phyloP scores from a whole-genome alignment of 2,329 filamentous ascomycete genomes.

The Shiraia bambusicola region DNA sequence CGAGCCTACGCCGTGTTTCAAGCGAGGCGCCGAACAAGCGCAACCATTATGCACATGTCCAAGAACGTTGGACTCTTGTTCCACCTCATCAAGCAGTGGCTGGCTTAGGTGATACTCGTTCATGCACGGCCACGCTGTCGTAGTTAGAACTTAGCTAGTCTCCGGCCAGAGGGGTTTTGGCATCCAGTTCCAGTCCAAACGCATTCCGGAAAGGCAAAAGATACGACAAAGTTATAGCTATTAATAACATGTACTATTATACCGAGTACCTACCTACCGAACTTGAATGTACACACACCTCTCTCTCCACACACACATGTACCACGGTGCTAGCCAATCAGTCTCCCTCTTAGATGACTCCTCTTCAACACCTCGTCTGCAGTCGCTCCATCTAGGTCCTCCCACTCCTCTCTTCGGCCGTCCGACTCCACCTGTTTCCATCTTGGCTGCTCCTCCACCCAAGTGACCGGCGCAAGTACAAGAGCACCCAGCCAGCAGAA shows the following conservation, averaged over 20 bases:
- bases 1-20: constrained; percentile 10
- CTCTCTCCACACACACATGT: background rate
- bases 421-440: constrained; percentile 14
- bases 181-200: no score
- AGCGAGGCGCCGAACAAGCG: constrained; percentile 2
- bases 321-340: constrained; percentile 7
- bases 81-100: constrained; percentile 3
- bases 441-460: constrained; percentile 20
- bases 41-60: constrained; percentile 10
- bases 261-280: background rate
- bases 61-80: constrained; percentile 5
- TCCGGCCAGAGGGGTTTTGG: no score
- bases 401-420: constrained; percentile 8
- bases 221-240: background rate
- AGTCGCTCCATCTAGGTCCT: constrained; percentile 12
- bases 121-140: constrained; percentile 9
- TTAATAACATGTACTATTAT: no score
- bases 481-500: constrained; percentile 64
- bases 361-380: constrained; percentile 11
- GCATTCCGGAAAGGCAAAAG: background rate
- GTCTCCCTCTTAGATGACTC: constrained; percentile 13
- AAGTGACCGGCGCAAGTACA: constrained; percentile 51
- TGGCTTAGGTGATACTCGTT: background rate
- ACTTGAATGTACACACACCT: background rate
- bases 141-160: no score